Evolutionary conservation across 2,329 filamentous ascomycete genomes (phyloP).

Genomic region (Sporothrix luriei): DNA sequence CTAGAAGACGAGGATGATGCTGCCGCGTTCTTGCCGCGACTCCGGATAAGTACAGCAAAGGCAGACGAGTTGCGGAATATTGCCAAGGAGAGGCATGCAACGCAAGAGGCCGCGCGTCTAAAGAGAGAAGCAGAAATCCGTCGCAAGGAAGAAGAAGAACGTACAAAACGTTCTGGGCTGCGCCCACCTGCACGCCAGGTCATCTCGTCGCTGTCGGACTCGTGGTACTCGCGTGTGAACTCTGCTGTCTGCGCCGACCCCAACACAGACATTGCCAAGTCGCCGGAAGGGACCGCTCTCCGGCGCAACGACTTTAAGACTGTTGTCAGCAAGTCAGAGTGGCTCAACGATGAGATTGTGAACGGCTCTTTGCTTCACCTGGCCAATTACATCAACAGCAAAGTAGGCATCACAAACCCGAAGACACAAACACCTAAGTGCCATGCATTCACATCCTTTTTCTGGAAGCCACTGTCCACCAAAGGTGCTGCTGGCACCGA

Average conservation of each 20-base stretch:
- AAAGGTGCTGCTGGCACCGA: constrained; percentile 53
- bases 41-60: constrained; percentile 38
- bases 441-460: constrained; percentile 66
- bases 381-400: constrained; percentile 60
- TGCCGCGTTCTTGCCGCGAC: constrained; percentile 24
- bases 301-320: constrained; percentile 64
- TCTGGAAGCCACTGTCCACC: constrained; percentile 59
- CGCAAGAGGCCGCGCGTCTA: constrained; percentile 36
- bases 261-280: constrained; percentile 48
- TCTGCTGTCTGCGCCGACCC: constrained; percentile 44
- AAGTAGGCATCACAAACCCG: constrained; percentile 55
- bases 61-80: constrained; percentile 37
- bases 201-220: constrained; percentile 41
- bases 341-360: constrained; percentile 78
- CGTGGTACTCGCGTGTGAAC: constrained; percentile 47
- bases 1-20: constrained; percentile 28
- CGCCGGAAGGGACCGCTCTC: constrained; percentile 56
- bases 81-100: constrained; percentile 34
- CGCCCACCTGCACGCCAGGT: constrained; percentile 39
- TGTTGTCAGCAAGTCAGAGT: constrained; percentile 58
- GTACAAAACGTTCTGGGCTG: constrained; percentile 36
- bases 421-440: constrained; percentile 58
- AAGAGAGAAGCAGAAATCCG: constrained; percentile 36
- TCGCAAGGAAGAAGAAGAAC: constrained; percentile 37
- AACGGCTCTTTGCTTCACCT: constrained; percentile 67